Base-by-base conservation (phyloP, 1,284 basidiomycete species). In the Xerocomus amazonicus region DNA sequence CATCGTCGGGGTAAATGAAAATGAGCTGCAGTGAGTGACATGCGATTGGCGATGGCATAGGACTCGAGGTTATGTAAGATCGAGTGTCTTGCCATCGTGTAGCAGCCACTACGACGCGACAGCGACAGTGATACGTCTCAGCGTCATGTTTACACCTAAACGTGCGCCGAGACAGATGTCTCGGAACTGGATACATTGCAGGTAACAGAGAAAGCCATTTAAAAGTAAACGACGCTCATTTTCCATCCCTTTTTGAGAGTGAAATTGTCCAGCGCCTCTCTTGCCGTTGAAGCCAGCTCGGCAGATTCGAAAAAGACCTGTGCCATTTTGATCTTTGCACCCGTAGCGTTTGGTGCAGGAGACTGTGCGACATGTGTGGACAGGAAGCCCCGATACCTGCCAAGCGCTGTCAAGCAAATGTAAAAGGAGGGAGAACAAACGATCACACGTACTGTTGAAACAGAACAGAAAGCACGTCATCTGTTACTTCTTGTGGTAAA, bases 201-300 rank as follows among this genome's bases (percentile, higher is more conserved):
- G 3, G 19, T 23, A 48, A 42, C 43, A 56, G 46, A 23, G 19
- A 23, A 23, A 23, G 45, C 60, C 60, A 44, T 57, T 79, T 72
- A 87, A 61, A 84, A 80, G 69, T 81, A 88, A 45, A 74, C 77
- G 50, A 92, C 88, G 47, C 77, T 76, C 87, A 92, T 90, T 54
- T 79, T 71, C 83, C 87, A 90, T 39, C 81, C 87, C 59, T 87
- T 86, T 72, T 90, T 90, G 53, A 93, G 71, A 33, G 84, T 78
- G 67, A 91, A 92, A 47, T 83, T 84, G 65, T 92, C 78, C 54
- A 93, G 65, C 7, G 85, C 89, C 48, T 86, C 80, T 71, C 84
- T 89, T 49, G 91, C 91, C 9, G 78, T 78, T 10, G 80, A 70
- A n/a, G 89, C 87, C 26, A 87, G 75, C 46, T 85, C 81, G 6